A percentile compares a stretch with the other conserved stretches of the same genome.
These are phyloP conservation scores for Leccinellum luteum DNA, from an alignment of 768 basidiomycete species.

Conservation along the genomic window DNA sequence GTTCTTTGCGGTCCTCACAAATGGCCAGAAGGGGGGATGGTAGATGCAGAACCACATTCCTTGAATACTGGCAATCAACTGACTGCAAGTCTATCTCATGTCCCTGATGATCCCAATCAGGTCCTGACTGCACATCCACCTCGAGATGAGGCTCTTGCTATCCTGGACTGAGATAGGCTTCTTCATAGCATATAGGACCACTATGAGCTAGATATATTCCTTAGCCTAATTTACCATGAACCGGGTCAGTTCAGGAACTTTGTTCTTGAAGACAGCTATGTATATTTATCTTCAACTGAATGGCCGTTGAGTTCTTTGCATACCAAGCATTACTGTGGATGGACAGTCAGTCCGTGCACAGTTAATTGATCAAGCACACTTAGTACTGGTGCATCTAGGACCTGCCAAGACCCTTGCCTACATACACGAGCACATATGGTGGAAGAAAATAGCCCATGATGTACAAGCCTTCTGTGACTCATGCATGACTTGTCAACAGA, in stretches of 20 bases:
- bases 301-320: slow-evolving; percentile 10
- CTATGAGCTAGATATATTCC: not conserved
- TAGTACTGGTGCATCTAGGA: slow-evolving; percentile 38
- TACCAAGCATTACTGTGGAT: slow-evolving; percentile 17
- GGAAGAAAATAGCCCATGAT: slow-evolving; percentile 35
- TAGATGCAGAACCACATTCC: too few species aligned
- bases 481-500: not conserved
- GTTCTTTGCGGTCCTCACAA: not conserved
- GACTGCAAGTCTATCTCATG: not conserved
- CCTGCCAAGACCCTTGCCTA: slow-evolving; percentile 32
- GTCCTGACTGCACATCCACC: too few species aligned
- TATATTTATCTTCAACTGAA: not conserved
- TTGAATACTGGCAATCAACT: too few species aligned
- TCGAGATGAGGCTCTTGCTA: too few species aligned
- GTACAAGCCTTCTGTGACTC: slow-evolving; percentile 2
- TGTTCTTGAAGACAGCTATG: not conserved
- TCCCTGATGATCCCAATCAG: too few species aligned
- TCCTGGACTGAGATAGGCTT: not conserved
- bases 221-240: not conserved
- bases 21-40: not conserved
- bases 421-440: slow-evolving; percentile 20
- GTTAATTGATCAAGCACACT: slow-evolving; percentile 38
- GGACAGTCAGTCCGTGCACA: slow-evolving; percentile 27
- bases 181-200: not conserved
- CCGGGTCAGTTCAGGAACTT: not conserved